These are phyloP conservation scores for Phytophthora parvispora DNA, from an alignment of 352 stramenopile species.

Conservation along the genomic window DNA sequence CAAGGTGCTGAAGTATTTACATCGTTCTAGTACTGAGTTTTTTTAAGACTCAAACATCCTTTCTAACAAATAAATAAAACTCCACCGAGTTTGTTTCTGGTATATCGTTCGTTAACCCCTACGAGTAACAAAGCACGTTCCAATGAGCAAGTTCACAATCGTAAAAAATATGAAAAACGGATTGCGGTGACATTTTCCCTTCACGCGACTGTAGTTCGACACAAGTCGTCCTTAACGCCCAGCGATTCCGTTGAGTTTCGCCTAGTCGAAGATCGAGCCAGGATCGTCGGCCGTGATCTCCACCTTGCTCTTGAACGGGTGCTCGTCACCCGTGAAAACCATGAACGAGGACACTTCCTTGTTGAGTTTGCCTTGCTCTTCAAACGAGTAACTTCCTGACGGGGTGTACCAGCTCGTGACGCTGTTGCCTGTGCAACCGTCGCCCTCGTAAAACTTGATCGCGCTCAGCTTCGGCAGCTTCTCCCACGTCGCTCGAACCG, in stretches of 20 bases:
- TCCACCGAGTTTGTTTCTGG: too few relatives aligned
- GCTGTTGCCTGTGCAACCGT: background rate
- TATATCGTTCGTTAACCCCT: too few relatives aligned
- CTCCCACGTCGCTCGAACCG: conserved; percentile 22
- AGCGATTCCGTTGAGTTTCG: background rate
- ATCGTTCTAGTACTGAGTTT: too few relatives aligned
- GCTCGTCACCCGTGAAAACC: conserved; percentile 9
- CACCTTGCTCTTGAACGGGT: conserved; percentile 8
- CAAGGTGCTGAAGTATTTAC: too few relatives aligned
- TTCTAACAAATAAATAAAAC: too few relatives aligned
- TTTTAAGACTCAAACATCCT: too few relatives aligned
- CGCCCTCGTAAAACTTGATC: conserved; percentile 22
- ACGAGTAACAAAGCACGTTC: too few relatives aligned
- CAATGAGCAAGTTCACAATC: too few relatives aligned
- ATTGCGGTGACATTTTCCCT: too few relatives aligned
- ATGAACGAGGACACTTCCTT: conserved; percentile 26
- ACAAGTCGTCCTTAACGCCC: background rate
- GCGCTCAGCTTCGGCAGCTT: conserved; percentile 8
- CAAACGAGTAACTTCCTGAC: conserved; percentile 22
- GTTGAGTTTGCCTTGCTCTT: conserved; percentile 22
- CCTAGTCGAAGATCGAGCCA: background rate
- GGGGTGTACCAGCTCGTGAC: conserved; percentile 7
- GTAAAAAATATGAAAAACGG: background rate
- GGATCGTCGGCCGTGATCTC: conserved; percentile 14
- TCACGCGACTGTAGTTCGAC: too few relatives aligned